Evolutionary conservation across 495 filamentous ascomycete species (phyloP), one percentile per base, ranked within the genome.

Genomic region (Sporormia fimetaria): DNA sequence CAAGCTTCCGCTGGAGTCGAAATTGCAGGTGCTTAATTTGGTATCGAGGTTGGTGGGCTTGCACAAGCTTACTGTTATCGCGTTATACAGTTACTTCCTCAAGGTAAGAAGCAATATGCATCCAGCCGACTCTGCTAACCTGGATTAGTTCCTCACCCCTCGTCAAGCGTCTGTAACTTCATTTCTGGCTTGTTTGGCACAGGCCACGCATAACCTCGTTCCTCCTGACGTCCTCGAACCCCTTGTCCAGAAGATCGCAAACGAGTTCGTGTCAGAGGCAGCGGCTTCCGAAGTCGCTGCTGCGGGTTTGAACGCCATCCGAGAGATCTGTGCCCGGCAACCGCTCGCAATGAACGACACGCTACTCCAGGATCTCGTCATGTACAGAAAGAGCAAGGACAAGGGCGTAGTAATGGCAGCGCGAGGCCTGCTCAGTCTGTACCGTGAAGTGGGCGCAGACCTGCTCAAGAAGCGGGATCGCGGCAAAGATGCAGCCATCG

Each of bases 371-470:
- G 90, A 98, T 66, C 63, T 99, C 23, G 85, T 95, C 10, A 77
- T 87, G 74, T 99, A 99, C 62, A 74, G 86, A 42, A 93, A 88
- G 64, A 90, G 83, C 57, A 96, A 96, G 55, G 92, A 99, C 56
- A 96, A 96, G 63, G 87, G 87, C 44, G 84, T 92, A 9, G 81
- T 92, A 70, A 96, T 99, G 88, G 92, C 88, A 11, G 85, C 87
- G 9, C 83, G 87, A 54, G 87, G 87, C 40, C 65, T 99, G 10
- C 73, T 96, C 34, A 80, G 81, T 48, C 70, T 99, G 2, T 99
- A 87, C 62, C 72, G 92, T 38, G 87, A 96, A 53, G 76, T 93
- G 17, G 85, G 79, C 20, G 81, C 92, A 0, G 80, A 87, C 42
- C 79, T 95, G 74, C 68, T 99, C 31, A 80, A 81, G 65, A 85